These are phyloP conservation scores for Aspergillus versicolor DNA, from an alignment of 2,329 filamentous ascomycete genomes.

Conservation along the genomic window DNA sequence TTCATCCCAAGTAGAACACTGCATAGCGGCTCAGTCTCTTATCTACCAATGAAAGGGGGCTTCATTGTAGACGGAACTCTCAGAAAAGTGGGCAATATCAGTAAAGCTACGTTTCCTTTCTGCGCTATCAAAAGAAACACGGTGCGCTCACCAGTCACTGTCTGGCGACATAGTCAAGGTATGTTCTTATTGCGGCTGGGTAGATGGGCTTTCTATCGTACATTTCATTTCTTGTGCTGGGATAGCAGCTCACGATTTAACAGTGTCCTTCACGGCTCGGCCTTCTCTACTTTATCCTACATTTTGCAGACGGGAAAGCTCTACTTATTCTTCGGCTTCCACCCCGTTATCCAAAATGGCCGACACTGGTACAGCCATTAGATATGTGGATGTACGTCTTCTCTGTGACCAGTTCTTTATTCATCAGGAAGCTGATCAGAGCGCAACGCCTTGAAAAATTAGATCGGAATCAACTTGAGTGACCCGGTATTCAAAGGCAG, in stretches of 20 bases:
- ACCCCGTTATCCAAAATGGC: conserved; percentile 30
- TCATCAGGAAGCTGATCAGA: conserved; percentile 14
- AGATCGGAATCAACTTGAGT: conserved; percentile 92
- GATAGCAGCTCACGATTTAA: conserved; percentile 1
- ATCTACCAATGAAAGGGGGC: conserved; percentile 21
- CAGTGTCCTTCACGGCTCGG: conserved; percentile 10
- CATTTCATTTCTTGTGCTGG: neutral
- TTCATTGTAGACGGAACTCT: conserved; percentile 10
- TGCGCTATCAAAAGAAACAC: conserved; percentile 9
- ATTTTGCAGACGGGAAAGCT: conserved; percentile 12
- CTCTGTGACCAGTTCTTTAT: neutral
- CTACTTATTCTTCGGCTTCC: conserved; percentile 9
- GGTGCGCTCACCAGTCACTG: neutral
- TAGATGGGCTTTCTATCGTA: neutral
- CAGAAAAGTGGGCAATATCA: conserved; percentile 17
- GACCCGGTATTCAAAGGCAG: conserved; percentile 85
- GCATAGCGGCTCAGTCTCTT: neutral
- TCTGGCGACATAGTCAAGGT: conserved; percentile 10
- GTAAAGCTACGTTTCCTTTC: conserved; percentile 12
- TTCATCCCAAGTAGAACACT: conserved; percentile 1
- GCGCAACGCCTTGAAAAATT: conserved; percentile 7
- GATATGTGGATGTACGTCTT: conserved; percentile 49
- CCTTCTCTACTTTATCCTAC: conserved; percentile 3
- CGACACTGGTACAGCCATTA: conserved; percentile 34
- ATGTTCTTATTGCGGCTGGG: conserved; percentile 1